Conservation (phyloP, 768 basidiomycete species). For the Phylloporus rhodoxanthus region DNA sequence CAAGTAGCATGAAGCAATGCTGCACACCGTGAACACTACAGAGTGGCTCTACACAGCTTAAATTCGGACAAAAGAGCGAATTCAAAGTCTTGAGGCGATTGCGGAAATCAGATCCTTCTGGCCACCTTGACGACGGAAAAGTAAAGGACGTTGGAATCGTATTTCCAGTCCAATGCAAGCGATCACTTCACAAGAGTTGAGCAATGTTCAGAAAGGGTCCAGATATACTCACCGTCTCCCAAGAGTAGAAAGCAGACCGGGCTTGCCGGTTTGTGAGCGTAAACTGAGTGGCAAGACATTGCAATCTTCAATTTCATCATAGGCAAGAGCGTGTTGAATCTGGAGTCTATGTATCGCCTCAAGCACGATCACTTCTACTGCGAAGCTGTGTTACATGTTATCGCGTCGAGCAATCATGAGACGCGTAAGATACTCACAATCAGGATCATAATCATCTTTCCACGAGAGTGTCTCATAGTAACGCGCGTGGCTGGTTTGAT, state of each 20-base stretch:
- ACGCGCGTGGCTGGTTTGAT: slow-evolving; percentile 33
- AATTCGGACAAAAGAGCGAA: slow-evolving; percentile 45
- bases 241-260: slow-evolving; percentile 23
- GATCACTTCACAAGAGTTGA: slow-evolving; percentile 27
- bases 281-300: slow-evolving; percentile 40
- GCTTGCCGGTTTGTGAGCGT: slow-evolving; percentile 19
- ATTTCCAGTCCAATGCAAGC: slow-evolving; percentile 23
- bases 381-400: slow-evolving; percentile 13
- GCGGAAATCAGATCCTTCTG: slow-evolving; percentile 16
- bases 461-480: slow-evolving; percentile 47
- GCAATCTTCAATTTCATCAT: slow-evolving; percentile 45
- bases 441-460: slow-evolving; percentile 39
- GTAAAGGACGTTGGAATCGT: slow-evolving; percentile 18
- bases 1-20: background rate
- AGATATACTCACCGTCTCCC: slow-evolving; percentile 18
- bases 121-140: slow-evolving; percentile 2
- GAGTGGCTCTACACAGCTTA: slow-evolving; percentile 45
- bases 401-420: slow-evolving; percentile 11
- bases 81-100: slow-evolving; percentile 33
- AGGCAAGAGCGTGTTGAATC: slow-evolving; percentile 32
- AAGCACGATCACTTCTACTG: slow-evolving; percentile 47
- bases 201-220: slow-evolving; percentile 20
- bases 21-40: slow-evolving; percentile 46
- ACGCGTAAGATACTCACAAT: slow-evolving; percentile 31
- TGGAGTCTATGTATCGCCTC: slow-evolving; percentile 45